Base-by-base conservation (phyloP, 805 yeast species). In the Limtongia smithiae region DNA sequence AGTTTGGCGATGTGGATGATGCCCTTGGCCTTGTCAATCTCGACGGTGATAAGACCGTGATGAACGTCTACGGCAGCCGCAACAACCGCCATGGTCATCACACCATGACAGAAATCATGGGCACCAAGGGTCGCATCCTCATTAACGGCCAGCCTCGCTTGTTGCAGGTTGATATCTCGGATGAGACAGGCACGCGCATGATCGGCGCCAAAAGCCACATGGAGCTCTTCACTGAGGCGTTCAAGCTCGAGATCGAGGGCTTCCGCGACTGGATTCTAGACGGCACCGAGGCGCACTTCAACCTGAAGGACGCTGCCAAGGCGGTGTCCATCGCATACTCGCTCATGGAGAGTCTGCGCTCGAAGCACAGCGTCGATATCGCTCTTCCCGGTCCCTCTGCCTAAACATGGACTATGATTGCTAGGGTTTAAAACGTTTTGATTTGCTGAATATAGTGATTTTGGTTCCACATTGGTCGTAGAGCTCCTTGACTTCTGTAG, bases 1-100 rank as follows among this genome's bases (percentile, higher is more conserved):
- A 59, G 33, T 57, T 38, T 35, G 59, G 57, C 31, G 63, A 60
- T 33, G 58, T 46, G 15, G 63, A 60, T 37, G 58, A 59, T 24
- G 61, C 54, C 11, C 20, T 44, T 22, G 62, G 56, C 24, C 25
- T 57, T 21, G 48, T 60, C 39, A 44, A 40, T n/a, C 55, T 60
- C 34, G 46, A 39, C 12, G 54, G 38, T 20, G 59, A 56, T 11
- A 31, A 41, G 15, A 34, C 48, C 25, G 37, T 50, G 31, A 44
- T 44, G 44, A 39, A 50, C 32, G 44, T 60, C 35, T 50, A 53
- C 28, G 63, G 51, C 28, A 46, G 51, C 22, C 48, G 63, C 37
- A 45, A 41, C 41, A 60, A 51, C 38, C 39, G 37, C 35, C 62
- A 60, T 34, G 63, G 60, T 3, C 62, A 60, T 28, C 58, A 59